Percentiles rank a stretch among this genome's conserved stretches.
Evolutionary conservation across 2,329 filamentous ascomycete genomes (phyloP).

Genomic region (Ascomycota sp.): DNA sequence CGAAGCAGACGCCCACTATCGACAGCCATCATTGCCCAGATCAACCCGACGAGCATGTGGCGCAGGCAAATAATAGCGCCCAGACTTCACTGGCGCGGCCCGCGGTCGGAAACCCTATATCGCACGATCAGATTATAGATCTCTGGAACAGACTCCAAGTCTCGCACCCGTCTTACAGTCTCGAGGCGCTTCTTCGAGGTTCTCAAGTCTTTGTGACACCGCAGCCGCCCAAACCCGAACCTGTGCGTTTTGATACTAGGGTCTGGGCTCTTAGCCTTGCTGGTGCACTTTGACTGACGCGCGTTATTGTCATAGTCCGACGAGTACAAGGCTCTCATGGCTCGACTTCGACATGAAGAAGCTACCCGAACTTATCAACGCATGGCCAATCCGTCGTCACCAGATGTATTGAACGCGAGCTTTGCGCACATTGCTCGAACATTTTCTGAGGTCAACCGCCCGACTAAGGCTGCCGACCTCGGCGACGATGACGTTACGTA

Average conservation of each 20-base stretch:
- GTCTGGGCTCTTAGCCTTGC: too few species aligned
- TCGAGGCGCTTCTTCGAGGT: slow-evolving; percentile 54
- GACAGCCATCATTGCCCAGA: background rate
- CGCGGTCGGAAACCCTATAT: slow-evolving; percentile 44
- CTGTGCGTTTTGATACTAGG: slow-evolving; percentile 27
- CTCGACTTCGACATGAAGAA: slow-evolving; percentile 59
- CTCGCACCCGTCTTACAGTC: slow-evolving; percentile 18
- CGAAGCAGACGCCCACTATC: background rate
- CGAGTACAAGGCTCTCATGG: slow-evolving; percentile 79
- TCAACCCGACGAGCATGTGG: slow-evolving; percentile 4
- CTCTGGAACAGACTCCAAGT: slow-evolving; percentile 33
- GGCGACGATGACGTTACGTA: slow-evolving; percentile 46
- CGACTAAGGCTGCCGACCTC: slow-evolving; percentile 21
- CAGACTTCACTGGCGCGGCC: slow-evolving; percentile 31
- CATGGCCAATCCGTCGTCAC: slow-evolving; percentile 49
- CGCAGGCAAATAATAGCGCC: slow-evolving; percentile 3
- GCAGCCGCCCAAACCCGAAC: slow-evolving; percentile 58
- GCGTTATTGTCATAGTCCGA: slow-evolving; percentile 29
- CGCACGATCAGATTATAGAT: slow-evolving; percentile 46
- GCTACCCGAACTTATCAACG: slow-evolving; percentile 66
- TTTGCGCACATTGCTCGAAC: slow-evolving; percentile 34
- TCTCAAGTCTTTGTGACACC: slow-evolving; percentile 58
- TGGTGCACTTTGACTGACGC: background rate
- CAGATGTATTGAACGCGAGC: slow-evolving; percentile 30
- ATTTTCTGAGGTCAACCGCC: slow-evolving; percentile 33